Evolutionary conservation across 352 stramenopile genomes (phyloP).

Genomic region (Pilasporangium apinafurcum): DNA sequence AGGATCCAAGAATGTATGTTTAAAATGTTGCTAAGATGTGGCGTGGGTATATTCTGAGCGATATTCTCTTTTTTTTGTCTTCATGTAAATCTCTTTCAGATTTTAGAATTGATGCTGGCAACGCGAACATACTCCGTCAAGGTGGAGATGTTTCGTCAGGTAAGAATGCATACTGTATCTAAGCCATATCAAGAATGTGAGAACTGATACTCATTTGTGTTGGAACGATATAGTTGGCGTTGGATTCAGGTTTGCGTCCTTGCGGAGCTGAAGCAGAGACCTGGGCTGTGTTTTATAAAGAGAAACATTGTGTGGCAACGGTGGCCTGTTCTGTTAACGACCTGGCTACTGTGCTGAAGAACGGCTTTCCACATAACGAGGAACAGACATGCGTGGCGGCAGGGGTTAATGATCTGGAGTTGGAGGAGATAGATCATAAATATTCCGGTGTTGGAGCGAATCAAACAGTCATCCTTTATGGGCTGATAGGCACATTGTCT

Average conservation of each 20-base stretch:
- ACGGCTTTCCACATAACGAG: slow-evolving; percentile 10
- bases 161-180: neutral
- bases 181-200: neutral
- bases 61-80: slow-evolving; percentile 2
- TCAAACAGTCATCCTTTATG: slow-evolving; percentile 78
- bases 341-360: slow-evolving; percentile 24
- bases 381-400: slow-evolving; percentile 47
- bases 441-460: slow-evolving; percentile 18
- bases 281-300: slow-evolving; percentile 72
- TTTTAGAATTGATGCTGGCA: slow-evolving; percentile 69
- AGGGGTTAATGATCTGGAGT: slow-evolving; percentile 60
- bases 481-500: slow-evolving; percentile 52
- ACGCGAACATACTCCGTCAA: slow-evolving; percentile 77
- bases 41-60: slow-evolving; percentile 1
- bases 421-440: slow-evolving; percentile 62
- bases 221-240: slow-evolving; percentile 23
- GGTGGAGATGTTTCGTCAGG: slow-evolving; percentile 80
- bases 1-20: slow-evolving; percentile 48
- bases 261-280: slow-evolving; percentile 44
- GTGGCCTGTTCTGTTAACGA: slow-evolving; percentile 61
- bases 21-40: slow-evolving; percentile 1
- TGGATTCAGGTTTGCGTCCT: slow-evolving; percentile 59
- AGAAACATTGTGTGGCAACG: slow-evolving; percentile 48
- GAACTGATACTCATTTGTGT: neutral
- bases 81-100: slow-evolving; percentile 26